Evolutionary conservation across 2,329 filamentous ascomycete species (phyloP), one percentile per base, ranked within the genome.

Genomic region (Rutstroemia sp.): DNA sequence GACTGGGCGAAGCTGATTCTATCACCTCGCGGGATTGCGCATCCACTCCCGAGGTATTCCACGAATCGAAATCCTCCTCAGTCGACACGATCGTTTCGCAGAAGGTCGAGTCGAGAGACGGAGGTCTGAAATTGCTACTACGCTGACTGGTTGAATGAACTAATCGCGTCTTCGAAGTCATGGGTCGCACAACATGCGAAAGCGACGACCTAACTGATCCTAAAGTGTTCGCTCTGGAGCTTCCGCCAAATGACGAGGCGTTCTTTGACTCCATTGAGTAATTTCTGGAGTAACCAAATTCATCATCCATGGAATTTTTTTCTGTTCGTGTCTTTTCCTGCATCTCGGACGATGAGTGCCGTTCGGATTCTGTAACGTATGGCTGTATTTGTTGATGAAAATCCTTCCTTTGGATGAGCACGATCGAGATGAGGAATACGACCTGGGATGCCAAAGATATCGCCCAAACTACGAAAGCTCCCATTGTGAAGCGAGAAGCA

Each of bases 1-100:
- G 63, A 4, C 58, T 63, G 40, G 65, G 63, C 17, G 65, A 66
- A 34, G 57, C 74, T 34, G 76, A 75, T 55, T 10, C 79, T 51
- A 83, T 78, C 2, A 78, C 76, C 63, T 84, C 80, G 27, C 82
- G 78, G 62, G 78, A 80, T 61, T 84, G 80, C 2, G 79, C 72
- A 62, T 86, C 84, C 2, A 89, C 83, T 0, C 77, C 75, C 0
- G 84, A 87, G 0, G 84, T 88, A 65, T 90, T 86, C 87, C 87
- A 90, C 2, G 79, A 83, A 64, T 89, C 87, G 64, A 90, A 89
- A 1, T 81, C 80, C 59, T 87, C 84, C n/a, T 80, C 78, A 27
- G 60, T 56, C 16, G 14, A 68, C 23, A 59, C 40, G 23, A 46
- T 59, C 21, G 57, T 61, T 38, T 64, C 64, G 19, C 58, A 61